Base-by-base conservation (phyloP, 176 grass and related monocot genomes). In the Phoenix roebelenii region DNA sequence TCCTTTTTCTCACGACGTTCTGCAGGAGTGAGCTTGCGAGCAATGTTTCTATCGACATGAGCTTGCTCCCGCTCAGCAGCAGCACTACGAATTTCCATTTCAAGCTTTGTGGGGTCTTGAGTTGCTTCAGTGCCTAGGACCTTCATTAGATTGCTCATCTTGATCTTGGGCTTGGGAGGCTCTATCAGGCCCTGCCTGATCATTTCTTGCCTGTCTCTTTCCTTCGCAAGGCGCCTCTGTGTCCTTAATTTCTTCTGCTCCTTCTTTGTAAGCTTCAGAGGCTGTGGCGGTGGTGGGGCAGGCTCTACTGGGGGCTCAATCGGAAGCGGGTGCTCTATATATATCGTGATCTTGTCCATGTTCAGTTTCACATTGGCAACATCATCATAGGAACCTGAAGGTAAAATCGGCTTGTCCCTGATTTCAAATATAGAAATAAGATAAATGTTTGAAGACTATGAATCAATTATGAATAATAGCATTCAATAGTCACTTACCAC, bases 111-210 rank as follows among this genome's bases (percentile, higher is more conserved):
- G 0, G 93, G 93, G 25, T 97, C 93, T 68, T 97, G 93, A 51
- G 88, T 90, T 60, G 84, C 93, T 77, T 97, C 93, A 69, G 93
- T 77, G n/a, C 69, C 81, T 25, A 97, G 69, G 49, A 97, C 93
- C 82, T 84, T 91, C 93, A 97, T 97, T 61, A 97, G 80, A 76
- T 97, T 97, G 73, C 93, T 97, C 93, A 97, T 97, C 68, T 97
- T 97, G 30, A 97, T 84, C 84, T 97, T 97, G 2, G 93, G 72
- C 57, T 97, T 97, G 16, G 93, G 93, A 55, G 93, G 87, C 74
- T 97, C 93, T 68, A 97, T 72, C 29, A 97, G 87, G 6, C 93
- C 93, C 67, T 97, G 93, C 63, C 93, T 87, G 59, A 97, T 97
- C 93, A 97, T 97, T 65, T 97, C 93, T 80, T 97, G 93, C 72